Base-by-base conservation (phyloP, 2,329 filamentous ascomycete species). In the Aspergillus sp. region DNA sequence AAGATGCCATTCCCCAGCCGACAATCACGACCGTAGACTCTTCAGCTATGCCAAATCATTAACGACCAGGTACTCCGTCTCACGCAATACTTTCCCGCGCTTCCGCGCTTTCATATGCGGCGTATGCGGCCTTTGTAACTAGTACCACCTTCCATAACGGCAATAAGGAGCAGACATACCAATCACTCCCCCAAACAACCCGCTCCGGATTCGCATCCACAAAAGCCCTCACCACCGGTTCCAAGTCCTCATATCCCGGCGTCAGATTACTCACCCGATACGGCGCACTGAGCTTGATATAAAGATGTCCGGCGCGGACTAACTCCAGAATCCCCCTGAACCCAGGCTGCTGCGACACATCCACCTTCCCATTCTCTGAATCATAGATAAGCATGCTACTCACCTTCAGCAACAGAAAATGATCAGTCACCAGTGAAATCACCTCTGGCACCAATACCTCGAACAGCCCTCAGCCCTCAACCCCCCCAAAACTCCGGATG, bases 151-250 rank as follows among this genome's bases (percentile, higher is more conserved):
- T 27, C 12, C 32, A 30, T 27, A 22, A 10, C n/a, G 4, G 23
- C 10, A 13, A 17, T 22, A 13, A 3, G 5, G 9, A 12, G 20
- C 13, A 10, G n/a, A 30, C 49, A 35, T 49, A 62, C 63, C 62
- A 71, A 41, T 71, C 68, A 50, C 67, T 71, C 2, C 68, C 67
- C 65, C 66, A 71, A 1, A 70, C 30, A 7, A 70, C 48, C 4
- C 55, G 59, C 17, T 53, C 45, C 7, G 63, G 62, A 42, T 70
- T 69, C 3, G 62, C 62, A 41, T 65, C 53, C 1, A 69, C 53
- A 32, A 67, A 54, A 0, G 60, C 62, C 7, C 58, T 45, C 0
- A 68, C 66, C 15, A 69, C 41, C 4, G 57, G 56, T 33, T 57
- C 53, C 25, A 68, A 43, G 32, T 70, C 67, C 5, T 55, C 47